Evolutionary conservation across 352 stramenopile genomes (phyloP).

Genomic region (Phytophthora uliginosa): DNA sequence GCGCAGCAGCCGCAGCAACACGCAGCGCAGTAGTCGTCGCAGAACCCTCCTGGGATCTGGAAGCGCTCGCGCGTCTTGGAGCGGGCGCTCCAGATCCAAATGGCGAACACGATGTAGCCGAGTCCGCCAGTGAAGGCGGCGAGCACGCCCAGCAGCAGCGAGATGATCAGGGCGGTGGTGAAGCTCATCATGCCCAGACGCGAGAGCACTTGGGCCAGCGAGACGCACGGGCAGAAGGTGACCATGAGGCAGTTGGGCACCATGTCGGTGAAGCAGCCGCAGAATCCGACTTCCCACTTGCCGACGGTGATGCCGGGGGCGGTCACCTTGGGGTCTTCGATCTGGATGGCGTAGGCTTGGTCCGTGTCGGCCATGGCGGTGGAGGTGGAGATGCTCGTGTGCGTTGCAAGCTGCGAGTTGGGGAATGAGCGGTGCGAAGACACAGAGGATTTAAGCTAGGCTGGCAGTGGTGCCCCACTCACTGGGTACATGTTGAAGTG

Average conservation of each 20-base stretch:
- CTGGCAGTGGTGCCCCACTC: background rate
- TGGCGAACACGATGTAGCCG: conserved; percentile 19
- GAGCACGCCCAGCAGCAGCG: conserved; percentile 22
- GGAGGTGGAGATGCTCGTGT: background rate
- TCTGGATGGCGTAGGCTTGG: conserved; percentile 25
- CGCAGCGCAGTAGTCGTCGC: conserved; percentile 21
- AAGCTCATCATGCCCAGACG: conserved; percentile 2
- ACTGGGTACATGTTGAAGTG: background rate
- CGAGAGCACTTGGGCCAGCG: conserved; percentile 12
- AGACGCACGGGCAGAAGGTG: conserved; percentile 40
- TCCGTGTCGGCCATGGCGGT: conserved; percentile 1
- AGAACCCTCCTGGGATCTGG: conserved; percentile 19
- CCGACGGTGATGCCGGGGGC: background rate
- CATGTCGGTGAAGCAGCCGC: conserved; percentile 38
- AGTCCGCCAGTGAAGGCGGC: conserved; percentile 14
- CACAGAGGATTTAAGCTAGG: no score
- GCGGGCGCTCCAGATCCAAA: conserved; percentile 16
- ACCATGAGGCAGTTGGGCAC: conserved; percentile 51
- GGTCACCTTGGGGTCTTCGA: conserved; percentile 16
- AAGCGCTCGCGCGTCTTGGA: conserved; percentile 18
- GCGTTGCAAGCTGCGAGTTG: conserved; percentile 1
- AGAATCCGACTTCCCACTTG: conserved; percentile 17
- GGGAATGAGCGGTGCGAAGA: background rate
- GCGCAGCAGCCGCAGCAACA: conserved; percentile 36
- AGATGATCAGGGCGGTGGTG: background rate